These are phyloP conservation scores for Termitomyces eurrhizus DNA, from an alignment of 768 basidiomycete species.

Conservation along the genomic window DNA sequence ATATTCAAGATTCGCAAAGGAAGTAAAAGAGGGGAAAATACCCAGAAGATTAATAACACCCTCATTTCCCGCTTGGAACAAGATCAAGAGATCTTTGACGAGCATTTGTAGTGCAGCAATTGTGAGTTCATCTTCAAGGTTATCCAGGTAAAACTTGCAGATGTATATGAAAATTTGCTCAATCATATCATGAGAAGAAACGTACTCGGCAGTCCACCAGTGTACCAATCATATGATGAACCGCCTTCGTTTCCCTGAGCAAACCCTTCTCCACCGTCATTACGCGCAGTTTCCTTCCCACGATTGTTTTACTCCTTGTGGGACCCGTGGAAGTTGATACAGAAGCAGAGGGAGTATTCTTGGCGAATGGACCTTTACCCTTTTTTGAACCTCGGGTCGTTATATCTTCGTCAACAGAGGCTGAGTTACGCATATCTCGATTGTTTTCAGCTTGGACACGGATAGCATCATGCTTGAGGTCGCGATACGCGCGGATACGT, in stretches of 20 bases:
- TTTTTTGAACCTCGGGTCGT: conserved; percentile 25
- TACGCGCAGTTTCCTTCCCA: conserved; percentile 79
- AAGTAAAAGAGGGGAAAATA: conserved; percentile 27
- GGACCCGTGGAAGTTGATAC: conserved; percentile 28
- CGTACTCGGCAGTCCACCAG: conserved; percentile 85
- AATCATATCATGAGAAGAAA: conserved; percentile 13
- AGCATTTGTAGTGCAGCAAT: conserved; percentile 88
- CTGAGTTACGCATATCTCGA: conserved; percentile 72
- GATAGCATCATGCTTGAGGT: conserved; percentile 92
- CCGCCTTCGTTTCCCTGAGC: conserved; percentile 84
- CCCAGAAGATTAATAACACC: conserved; percentile 83
- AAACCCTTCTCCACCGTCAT: conserved; percentile 97
- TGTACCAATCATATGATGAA: conserved; percentile 86
- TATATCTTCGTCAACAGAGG: conserved; percentile 56
- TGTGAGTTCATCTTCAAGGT: conserved; percentile 88
- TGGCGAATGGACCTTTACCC: conserved; percentile 15
- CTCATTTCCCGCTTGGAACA: conserved; percentile 96
- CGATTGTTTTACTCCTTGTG: conserved; percentile 69
- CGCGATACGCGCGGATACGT: conserved; percentile 82
- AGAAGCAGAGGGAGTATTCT: conserved; percentile 19
- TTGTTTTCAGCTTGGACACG: conserved; percentile 92
- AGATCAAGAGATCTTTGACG: conserved; percentile 91
- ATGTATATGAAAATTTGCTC: not conserved
- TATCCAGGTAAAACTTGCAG: conserved; percentile 85
- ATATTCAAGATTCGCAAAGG: conserved; percentile 21